A percentile compares a stretch with the other conserved stretches of the same genome.
phyloP scores from a whole-genome alignment of 192 early-diverging fungal genomes.

The Coemansia guatemalensis region DNA sequence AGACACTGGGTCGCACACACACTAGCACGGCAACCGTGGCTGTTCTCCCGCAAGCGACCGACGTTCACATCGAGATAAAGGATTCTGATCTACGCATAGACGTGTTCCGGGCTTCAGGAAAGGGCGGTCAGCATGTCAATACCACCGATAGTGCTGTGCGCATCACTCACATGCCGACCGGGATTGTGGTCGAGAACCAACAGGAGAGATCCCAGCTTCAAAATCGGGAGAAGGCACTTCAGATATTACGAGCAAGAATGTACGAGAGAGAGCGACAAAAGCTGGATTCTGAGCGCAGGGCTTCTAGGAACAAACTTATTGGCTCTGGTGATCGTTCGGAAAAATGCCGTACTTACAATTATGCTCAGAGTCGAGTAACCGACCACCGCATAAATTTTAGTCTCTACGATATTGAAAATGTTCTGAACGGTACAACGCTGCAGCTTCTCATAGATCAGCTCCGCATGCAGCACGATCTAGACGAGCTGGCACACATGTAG shows the following conservation, averaged over 20 bases:
- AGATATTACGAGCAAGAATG: constrained; percentile 76
- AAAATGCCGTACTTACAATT: constrained; percentile 85
- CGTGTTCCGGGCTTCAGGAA: constrained; percentile 71
- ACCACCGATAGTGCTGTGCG: constrained; percentile 94
- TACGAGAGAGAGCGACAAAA: constrained; percentile 68
- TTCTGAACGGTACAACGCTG: constrained; percentile 59
- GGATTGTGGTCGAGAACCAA: constrained; percentile 83
- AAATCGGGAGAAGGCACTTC: constrained; percentile 87
- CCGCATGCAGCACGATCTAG: constrained; percentile 53
- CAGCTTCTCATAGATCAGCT: constrained; percentile 52
- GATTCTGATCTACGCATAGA: constrained; percentile 71
- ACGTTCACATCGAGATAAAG: constrained; percentile 68
- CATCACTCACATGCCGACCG: constrained; percentile 90
- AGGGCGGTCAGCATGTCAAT: constrained; percentile 95
- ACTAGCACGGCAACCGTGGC: constrained; percentile 79
- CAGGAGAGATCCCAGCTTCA: constrained; percentile 91
- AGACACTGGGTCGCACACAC: constrained; percentile 73
- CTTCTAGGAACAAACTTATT: constrained; percentile 63
- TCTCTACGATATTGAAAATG: constrained; percentile 64
- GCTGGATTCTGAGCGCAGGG: constrained; percentile 57
- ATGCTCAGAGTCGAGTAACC: constrained; percentile 74
- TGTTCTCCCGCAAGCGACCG: constrained; percentile 70
- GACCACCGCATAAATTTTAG: constrained; percentile 80
- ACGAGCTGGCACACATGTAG: constrained; percentile 43
- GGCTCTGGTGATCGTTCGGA: constrained; percentile 75